Percentiles rank a stretch among this genome's conserved stretches.
Conservation (phyloP, 2,329 filamentous ascomycete species). For the Orbilia blumenaviensis region DNA sequence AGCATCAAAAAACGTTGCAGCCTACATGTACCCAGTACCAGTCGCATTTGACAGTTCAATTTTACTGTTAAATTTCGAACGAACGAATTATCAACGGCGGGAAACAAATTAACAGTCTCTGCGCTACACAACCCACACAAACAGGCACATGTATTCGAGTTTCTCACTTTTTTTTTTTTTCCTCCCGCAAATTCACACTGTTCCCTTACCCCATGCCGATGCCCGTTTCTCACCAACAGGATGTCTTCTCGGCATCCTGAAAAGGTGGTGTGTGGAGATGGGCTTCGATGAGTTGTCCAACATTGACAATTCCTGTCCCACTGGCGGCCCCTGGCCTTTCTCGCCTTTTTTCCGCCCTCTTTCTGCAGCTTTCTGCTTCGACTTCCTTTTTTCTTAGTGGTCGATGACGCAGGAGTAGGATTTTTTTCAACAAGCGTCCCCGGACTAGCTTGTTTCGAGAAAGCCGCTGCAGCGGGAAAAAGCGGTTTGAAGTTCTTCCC, state of each 20-base stretch:
- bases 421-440: constrained; percentile 36
- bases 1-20: constrained; percentile 27
- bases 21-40: constrained; percentile 12
- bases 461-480: constrained; percentile 44
- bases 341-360: constrained; percentile 52
- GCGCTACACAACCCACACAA: constrained; percentile 19
- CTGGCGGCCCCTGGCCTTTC: constrained; percentile 35
- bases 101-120: not conserved
- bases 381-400: constrained; percentile 44
- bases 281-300: constrained; percentile 52
- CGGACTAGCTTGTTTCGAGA: constrained; percentile 52
- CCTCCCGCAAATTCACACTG: constrained; percentile 30
- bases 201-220: constrained; percentile 5
- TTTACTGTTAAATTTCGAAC: not conserved
- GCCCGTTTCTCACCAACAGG: constrained; percentile 27
- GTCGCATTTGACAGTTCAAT: not conserved
- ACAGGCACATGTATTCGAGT: constrained; percentile 6
- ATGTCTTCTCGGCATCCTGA: constrained; percentile 22
- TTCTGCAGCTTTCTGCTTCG: constrained; percentile 22
- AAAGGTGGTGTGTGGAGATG: constrained; percentile 37
- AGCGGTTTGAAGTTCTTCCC: constrained; percentile 47
- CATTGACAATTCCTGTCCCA: constrained; percentile 42
- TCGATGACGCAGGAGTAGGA: constrained; percentile 52
- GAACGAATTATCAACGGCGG: constrained; percentile 4
- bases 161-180: not conserved